Conservation (phyloP, 345 rosid genomes). For the Barbarea vulgaris region DNA sequence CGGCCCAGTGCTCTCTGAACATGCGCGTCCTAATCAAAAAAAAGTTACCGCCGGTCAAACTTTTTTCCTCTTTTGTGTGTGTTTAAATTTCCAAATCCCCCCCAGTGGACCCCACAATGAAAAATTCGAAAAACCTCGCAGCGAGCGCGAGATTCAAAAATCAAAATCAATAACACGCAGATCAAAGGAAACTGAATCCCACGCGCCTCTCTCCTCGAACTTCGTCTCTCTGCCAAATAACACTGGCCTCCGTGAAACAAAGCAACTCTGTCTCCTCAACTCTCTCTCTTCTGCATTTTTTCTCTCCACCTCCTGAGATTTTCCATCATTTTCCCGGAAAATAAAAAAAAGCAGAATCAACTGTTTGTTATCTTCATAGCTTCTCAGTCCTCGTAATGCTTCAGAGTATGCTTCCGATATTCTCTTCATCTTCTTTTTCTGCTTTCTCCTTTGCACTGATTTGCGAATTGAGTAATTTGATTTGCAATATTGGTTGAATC, state of each 20-base stretch:
- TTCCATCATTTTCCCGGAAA: conserved; percentile 17
- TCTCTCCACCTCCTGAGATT: conserved; percentile 3
- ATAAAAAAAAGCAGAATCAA: neutral
- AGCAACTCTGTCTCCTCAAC: conserved; percentile 5
- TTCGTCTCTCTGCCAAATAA: conserved; percentile 14
- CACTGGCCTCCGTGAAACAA: conserved; percentile 29
- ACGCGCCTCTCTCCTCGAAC: conserved; percentile 40
- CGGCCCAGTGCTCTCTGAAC: neutral
- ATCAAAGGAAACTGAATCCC: conserved; percentile 23
- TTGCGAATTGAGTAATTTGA: neutral
- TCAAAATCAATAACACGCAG: conserved; percentile 25
- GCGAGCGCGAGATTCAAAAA: conserved; percentile 63
- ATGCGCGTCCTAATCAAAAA: neutral
- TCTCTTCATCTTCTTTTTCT: neutral
- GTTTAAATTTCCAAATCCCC: conserved; percentile 23
- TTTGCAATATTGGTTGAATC: neutral
- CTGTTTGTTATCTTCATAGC: neutral
- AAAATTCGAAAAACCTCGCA: conserved; percentile 38
- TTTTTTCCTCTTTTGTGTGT: conserved; percentile 10
- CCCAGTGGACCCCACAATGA: conserved; percentile 20
- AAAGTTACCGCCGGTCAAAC: conserved; percentile 29
- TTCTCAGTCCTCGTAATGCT: conserved; percentile 10
- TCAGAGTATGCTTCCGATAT: conserved; percentile 22
- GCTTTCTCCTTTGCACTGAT: neutral
- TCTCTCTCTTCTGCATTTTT: neutral